Base-by-base conservation (phyloP, 768 basidiomycete genomes). In the Russula dissimulans region DNA sequence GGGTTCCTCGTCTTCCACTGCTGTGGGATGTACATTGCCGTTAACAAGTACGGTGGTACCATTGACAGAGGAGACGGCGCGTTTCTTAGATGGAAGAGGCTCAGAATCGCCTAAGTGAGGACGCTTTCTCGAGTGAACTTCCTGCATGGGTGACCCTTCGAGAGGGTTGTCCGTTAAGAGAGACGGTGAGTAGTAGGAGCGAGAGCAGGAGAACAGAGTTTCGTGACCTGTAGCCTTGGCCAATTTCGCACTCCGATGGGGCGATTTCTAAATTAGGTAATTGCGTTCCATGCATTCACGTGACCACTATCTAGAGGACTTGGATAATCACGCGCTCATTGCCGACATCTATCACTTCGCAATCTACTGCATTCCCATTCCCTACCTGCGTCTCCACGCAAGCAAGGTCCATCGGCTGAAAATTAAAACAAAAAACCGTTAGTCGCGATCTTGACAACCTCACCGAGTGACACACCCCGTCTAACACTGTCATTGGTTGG, bases 301-400 rank as follows among this genome's bases (percentile, higher is more conserved):
- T 49, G 39, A 57, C n/a, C 38, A 22, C 10, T n/a, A n/a, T 43
- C 34, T 54, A 54, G 12, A 36, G 18, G 5, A 56, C 22, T 29
- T 50, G 48, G 1, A 50, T 6, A 9, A 68, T 65, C 44, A 80
- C 61, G 56, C 72, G 73, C 66, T 80, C 66, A 60, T 69, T 70
- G 65, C 66, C 22, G 67, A 66, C 46, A 70, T 86, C 79, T 17
- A 92, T 67, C 57, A 97, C 81, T 72, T 99, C 93, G 70, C 95
- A 98, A 72, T 99, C 97, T 22, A 81, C 76, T 59, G 68, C 68
- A 52, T 83, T 80, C 1, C 88, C 88, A 59, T 89, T 80, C 6
- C 92, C 93, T 55, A 95, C 85, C 71, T 98, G 95, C 26, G 93
- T 91, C 73, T 97, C 95, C 9, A 98, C 82, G 68, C 95, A 98